Evolutionary conservation across 345 rosid genomes (phyloP).

Genomic region (Citrus cavaleriei): DNA sequence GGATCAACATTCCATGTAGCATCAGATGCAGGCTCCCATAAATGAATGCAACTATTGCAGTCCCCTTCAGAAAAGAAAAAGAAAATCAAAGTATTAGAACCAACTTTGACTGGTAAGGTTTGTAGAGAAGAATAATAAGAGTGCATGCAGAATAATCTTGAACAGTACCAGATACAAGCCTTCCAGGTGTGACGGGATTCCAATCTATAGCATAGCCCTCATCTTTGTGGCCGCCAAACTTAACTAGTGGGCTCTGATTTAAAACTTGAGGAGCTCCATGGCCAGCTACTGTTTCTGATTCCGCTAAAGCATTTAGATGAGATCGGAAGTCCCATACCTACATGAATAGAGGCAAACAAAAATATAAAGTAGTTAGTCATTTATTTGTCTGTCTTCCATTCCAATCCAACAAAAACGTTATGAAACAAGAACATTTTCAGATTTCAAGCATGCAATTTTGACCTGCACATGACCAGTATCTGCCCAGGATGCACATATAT

Average conservation of each 20-base stretch:
- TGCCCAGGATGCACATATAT: constrained; percentile 91
- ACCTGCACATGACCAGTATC: constrained; percentile 95
- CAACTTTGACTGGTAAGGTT: not conserved
- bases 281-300: constrained; percentile 56
- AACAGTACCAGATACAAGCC: constrained; percentile 74
- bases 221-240: constrained; percentile 83
- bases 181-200: constrained; percentile 82
- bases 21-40: constrained; percentile 87
- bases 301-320: constrained; percentile 78
- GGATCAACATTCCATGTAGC: constrained; percentile 79
- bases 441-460: constrained; percentile 12
- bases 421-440: not conserved
- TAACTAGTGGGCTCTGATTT: constrained; percentile 72
- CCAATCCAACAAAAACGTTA: not conserved
- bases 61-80: constrained; percentile 49
- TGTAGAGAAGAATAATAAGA: not conserved
- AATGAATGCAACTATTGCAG: constrained; percentile 73
- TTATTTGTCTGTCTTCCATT: not conserved
- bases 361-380: not conserved
- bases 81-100: constrained; percentile 4
- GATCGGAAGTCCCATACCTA: constrained; percentile 89
- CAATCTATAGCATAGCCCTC: constrained; percentile 95
- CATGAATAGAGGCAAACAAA: constrained; percentile 10
- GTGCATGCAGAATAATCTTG: not conserved
- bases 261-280: constrained; percentile 56